Conservation (phyloP, 331 rosid genomes). For the Malus hybrid region DNA sequence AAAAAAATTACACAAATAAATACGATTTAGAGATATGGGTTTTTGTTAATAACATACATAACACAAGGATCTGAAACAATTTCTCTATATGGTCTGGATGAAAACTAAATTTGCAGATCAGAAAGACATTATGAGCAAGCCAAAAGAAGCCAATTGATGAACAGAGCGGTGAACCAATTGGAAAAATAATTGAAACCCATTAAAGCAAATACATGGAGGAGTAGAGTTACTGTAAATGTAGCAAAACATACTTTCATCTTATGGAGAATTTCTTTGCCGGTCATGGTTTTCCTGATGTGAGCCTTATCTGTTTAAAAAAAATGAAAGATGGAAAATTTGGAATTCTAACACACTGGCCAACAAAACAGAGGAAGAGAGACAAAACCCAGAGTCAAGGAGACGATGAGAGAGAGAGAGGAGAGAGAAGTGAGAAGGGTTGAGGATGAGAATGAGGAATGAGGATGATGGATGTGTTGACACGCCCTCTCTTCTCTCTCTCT, state of each 20-base stretch:
- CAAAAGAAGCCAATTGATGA: neutral
- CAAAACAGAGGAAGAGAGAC: neutral
- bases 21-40: neutral
- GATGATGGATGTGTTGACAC: slow-evolving; percentile 30
- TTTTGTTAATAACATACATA: neutral
- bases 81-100: neutral
- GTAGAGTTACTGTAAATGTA: neutral
- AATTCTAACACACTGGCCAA: neutral
- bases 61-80: neutral
- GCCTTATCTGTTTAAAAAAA: neutral
- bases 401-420: neutral
- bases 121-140: neutral
- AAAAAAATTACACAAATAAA: neutral
- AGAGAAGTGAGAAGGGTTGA: slow-evolving; percentile 8
- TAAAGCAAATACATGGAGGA: neutral
- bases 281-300: slow-evolving; percentile 16
- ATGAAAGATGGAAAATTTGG: slow-evolving; percentile 1
- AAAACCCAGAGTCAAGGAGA: neutral
- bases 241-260: slow-evolving; percentile 40
- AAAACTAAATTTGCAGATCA: neutral
- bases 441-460: slow-evolving; percentile 11
- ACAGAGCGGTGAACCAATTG: neutral
- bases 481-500: neutral
- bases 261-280: slow-evolving; percentile 40
- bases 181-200: neutral